Evolutionary conservation across 2,329 filamentous ascomycete species (phyloP).

Genomic region (Sordariomycetes sp.): DNA sequence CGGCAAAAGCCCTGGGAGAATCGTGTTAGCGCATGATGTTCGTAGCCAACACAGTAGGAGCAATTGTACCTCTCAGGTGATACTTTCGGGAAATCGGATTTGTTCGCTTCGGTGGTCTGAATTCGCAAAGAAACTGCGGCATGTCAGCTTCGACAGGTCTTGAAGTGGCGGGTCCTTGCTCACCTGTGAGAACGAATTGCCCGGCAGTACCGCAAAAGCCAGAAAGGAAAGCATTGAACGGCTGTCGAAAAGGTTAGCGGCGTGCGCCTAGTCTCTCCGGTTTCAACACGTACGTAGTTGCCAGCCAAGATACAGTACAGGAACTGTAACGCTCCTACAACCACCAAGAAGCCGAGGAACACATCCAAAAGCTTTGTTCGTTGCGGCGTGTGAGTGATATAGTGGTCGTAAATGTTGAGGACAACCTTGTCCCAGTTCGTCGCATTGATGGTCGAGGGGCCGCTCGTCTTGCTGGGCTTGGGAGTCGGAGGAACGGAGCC

Average conservation of each 20-base stretch:
- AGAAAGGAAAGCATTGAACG: conserved; percentile 96
- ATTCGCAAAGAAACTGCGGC: conserved; percentile 64
- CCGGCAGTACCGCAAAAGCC: conserved; percentile 93
- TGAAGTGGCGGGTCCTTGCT: conserved; percentile 14
- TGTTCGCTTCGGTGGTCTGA: conserved; percentile 80
- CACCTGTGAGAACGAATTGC: conserved; percentile 92
- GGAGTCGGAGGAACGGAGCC: conserved; percentile 10
- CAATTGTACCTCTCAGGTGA: conserved; percentile 66
- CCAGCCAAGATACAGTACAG: conserved; percentile 84
- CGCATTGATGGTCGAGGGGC: conserved; percentile 9
- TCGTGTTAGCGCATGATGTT: background rate
- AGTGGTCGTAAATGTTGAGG: conserved; percentile 65
- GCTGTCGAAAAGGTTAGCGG: conserved; percentile 40
- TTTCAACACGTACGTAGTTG: conserved; percentile 70
- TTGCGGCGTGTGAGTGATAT: conserved; percentile 74
- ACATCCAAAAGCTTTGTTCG: conserved; percentile 84
- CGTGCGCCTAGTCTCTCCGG: background rate
- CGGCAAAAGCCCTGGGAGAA: conserved; percentile 72
- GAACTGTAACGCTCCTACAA: conserved; percentile 86
- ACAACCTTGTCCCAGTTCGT: conserved; percentile 50
- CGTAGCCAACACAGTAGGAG: background rate
- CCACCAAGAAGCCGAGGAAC: conserved; percentile 81
- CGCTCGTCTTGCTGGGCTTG: no score
- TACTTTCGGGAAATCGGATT: conserved; percentile 64
- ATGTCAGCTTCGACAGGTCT: background rate